phyloP scores from a whole-genome alignment of 306 rosid genomes.

The Rosa chinensis region DNA sequence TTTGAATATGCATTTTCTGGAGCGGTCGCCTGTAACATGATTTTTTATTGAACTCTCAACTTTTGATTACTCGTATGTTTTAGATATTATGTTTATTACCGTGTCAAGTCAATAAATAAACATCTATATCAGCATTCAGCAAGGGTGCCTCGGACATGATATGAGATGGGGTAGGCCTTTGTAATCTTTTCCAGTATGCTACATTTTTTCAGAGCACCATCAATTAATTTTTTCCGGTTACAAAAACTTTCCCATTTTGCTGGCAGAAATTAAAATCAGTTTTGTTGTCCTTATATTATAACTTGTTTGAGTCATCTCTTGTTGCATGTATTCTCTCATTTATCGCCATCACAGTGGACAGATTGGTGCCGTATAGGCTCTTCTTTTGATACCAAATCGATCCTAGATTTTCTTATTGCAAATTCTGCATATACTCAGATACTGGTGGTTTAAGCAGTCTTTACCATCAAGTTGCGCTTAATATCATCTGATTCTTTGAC shows the following conservation, averaged over 20 bases:
- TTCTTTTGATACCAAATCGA: neutral
- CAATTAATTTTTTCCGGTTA: neutral
- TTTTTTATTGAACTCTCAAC: neutral
- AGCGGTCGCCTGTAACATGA: neutral
- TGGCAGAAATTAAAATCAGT: neutral
- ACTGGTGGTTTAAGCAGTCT: neutral
- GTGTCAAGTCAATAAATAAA: neutral
- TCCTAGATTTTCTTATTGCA: neutral
- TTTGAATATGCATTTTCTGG: conserved; percentile 8
- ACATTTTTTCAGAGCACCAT: neutral
- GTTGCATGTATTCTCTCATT: conserved; percentile 19
- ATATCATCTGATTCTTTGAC: neutral
- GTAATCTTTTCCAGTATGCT: neutral
- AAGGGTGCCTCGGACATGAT: neutral
- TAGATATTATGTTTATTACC: neutral
- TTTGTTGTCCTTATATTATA: neutral
- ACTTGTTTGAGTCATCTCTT: neutral
- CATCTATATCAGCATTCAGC: neutral
- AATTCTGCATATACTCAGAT: neutral
- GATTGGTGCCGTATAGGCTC: neutral
- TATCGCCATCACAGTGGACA: neutral
- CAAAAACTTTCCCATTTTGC: neutral
- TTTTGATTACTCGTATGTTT: neutral
- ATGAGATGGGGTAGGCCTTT: neutral
- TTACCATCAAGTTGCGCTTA: neutral